Base-by-base conservation (phyloP, 495 filamentous ascomycete genomes). In the Penicillium pulvis region DNA sequence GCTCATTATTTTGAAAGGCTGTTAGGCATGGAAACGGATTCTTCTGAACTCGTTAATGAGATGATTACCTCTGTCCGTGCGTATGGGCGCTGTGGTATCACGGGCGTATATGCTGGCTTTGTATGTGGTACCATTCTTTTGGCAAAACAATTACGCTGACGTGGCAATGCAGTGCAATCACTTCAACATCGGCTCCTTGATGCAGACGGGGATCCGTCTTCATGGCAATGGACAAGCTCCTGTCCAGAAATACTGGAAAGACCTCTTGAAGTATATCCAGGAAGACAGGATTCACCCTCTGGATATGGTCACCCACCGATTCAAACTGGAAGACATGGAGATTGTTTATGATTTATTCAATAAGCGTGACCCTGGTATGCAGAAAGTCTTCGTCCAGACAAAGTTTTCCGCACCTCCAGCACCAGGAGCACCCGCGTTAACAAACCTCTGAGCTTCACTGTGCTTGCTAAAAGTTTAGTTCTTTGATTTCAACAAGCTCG, bases 41-140 rank as follows among this genome's bases (percentile, higher is more conserved):
- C 89, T 4, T 88, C 85, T 48, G 92, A 96, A 75, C 86, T 94
- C 46, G 42, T 96, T 53, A 97, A 96, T 64, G 90, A 97, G 75
- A 91, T 92, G 85, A 83, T 96, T 43, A 86, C 85, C 41, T 80
- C 86, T 14, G 89, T 93, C 10, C 79, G 87, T 41, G 89, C 85
- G 50, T 95, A 85, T 68, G 90, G 93, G 11, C 79, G 87, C 0
- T 83, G 84, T 53, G 90, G 91, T n/a, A 77, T 96, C 52, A 96
- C 90, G 0, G 91, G 89, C 33, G 85, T 93, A 49, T 93, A 93
- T 69, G 89, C 89, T 45, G 91, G 89, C 48, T 93, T 85, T 72
- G 88, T 92, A 69, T 74, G 87, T 79, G 9, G 10, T 12, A 36
- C 12, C 14, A 31, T 31, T 19, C 16, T 4, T 6, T 19, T 17